Base-by-base conservation (phyloP, 2,329 filamentous ascomycete genomes). In the Fusarium caatingaense region DNA sequence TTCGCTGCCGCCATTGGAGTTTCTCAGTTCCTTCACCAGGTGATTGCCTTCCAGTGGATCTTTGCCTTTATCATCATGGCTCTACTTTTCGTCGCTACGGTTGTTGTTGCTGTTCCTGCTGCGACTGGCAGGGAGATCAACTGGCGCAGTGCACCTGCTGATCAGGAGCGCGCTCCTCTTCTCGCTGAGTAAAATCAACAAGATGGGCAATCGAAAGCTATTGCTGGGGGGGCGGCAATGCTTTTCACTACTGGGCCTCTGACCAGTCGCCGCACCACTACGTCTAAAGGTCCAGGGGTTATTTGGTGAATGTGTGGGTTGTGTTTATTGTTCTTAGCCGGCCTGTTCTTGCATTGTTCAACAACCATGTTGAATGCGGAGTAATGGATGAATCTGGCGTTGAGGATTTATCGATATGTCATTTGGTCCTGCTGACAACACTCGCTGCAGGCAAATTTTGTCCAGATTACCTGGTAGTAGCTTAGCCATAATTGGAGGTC, bases 11-110 rank as follows among this genome's bases (percentile, higher is more conserved):
- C 93, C 20, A 88, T 97, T 44, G 93, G 92, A 15, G 88, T 96
- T 18, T 87, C 89, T 16, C 94, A 97, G 79, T 90, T 97, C 81
- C 83, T 89, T 53, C 85, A 87, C 74, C 89, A 93, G 78, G 80
- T 91, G 63, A 85, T 97, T 71, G 92, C 93, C 9, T 84, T 97
- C 69, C 94, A 97, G 82, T 97, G 93, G 93, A 95, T 97, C 80
- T 97, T 97, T 78, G 92, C 93, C 34, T 96, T 97, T 76, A 84
- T 89, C 67, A 93, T 97, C 78, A 94, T 95, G 85, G 88, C 85
- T 1, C 78, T 92, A 27, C 87, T 97, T 56, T 91, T 96, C 78
- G 78, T 94, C 21, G 81, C 88, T 20, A 93, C 92, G 2, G 74
- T 92, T 4, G 80, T 86, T 18, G 83, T 93, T 55, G 91, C 88